phyloP scores from a whole-genome alignment of 148 eudicot species.

The Silene uniflora region DNA sequence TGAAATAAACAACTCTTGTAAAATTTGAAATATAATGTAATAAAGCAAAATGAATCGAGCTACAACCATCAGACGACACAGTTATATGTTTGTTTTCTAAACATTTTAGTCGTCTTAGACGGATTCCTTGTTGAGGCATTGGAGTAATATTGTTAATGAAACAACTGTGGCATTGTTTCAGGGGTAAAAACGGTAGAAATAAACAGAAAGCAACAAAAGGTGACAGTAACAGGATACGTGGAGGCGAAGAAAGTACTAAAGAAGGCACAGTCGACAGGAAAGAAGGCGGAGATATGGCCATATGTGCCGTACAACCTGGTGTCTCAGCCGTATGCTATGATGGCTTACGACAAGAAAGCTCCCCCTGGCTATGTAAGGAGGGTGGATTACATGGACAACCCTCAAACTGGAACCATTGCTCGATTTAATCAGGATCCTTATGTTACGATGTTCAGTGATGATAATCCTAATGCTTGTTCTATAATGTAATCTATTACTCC shows the following conservation, averaged over 20 bases:
- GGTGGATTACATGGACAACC: slow-evolving; percentile 36
- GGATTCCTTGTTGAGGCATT: too few species aligned
- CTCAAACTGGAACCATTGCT: slow-evolving; percentile 19
- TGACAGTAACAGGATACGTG: slow-evolving; percentile 63
- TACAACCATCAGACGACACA: too few species aligned
- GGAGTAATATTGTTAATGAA: not conserved
- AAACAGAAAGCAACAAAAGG: slow-evolving; percentile 75
- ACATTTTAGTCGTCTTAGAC: too few species aligned
- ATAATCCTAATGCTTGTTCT: slow-evolving; percentile 76
- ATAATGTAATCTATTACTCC: slow-evolving; percentile 42
- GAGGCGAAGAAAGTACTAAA: slow-evolving; percentile 72
- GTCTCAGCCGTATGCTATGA: slow-evolving; percentile 61
- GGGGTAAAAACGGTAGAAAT: slow-evolving; percentile 83
- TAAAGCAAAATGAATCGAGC: too few species aligned
- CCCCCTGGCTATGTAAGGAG: slow-evolving; percentile 79
- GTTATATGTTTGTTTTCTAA: too few species aligned
- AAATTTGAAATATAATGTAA: too few species aligned
- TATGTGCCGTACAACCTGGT: slow-evolving; percentile 85
- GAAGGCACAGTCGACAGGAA: slow-evolving; percentile 74
- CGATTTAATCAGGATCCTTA: slow-evolving; percentile 53
- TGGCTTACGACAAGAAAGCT: slow-evolving; percentile 75
- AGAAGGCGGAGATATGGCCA: slow-evolving; percentile 90
- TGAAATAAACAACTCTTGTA: too few species aligned
- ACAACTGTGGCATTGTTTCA: slow-evolving; percentile 16
- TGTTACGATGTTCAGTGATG: slow-evolving; percentile 73